A percentile compares a stretch with the other conserved stretches of the same genome.
Conservation (phyloP, 2,329 filamentous ascomycete species). For the Colletotrichum somersetense region DNA sequence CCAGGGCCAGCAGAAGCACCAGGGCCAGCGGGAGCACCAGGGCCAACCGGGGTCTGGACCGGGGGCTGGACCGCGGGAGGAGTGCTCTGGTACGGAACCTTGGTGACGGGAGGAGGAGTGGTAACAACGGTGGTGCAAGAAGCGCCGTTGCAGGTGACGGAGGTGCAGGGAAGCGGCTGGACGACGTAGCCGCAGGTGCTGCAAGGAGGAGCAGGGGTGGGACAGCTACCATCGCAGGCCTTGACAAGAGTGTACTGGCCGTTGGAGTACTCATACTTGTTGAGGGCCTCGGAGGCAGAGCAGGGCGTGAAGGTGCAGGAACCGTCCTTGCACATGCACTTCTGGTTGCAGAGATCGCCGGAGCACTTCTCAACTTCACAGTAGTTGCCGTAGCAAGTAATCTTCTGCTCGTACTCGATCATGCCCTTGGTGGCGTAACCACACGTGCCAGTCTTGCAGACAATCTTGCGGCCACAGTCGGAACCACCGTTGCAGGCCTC, state of each 20-base stretch:
- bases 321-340: slow-evolving; percentile 45
- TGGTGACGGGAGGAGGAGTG: slow-evolving; percentile 44
- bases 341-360: slow-evolving; percentile 47
- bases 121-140: slow-evolving; percentile 47
- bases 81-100: background rate
- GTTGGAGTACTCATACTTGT: slow-evolving; percentile 52
- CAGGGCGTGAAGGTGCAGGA: slow-evolving; percentile 47
- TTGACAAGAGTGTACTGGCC: slow-evolving; percentile 48
- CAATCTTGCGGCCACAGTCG: slow-evolving; percentile 39
- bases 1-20: too few species aligned
- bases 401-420: slow-evolving; percentile 36
- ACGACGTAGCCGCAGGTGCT: slow-evolving; percentile 49
- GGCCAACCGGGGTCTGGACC: background rate
- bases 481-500: slow-evolving; percentile 27
- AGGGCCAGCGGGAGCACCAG: too few species aligned
- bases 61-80: too few species aligned
- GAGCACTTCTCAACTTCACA: slow-evolving; percentile 50
- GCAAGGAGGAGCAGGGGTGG: slow-evolving; percentile 46
- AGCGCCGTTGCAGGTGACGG: slow-evolving; percentile 45
- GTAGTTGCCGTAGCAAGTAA: slow-evolving; percentile 41
- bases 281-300: slow-evolving; percentile 44
- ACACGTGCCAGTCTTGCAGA: slow-evolving; percentile 29
- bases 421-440: slow-evolving; percentile 21
- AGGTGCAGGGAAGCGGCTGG: slow-evolving; percentile 46
- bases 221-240: slow-evolving; percentile 50